A percentile compares a stretch with the other conserved stretches of the same genome.
phyloP scores from a whole-genome alignment of 2,329 filamentous ascomycete genomes.

The Verruconis gallopava region DNA sequence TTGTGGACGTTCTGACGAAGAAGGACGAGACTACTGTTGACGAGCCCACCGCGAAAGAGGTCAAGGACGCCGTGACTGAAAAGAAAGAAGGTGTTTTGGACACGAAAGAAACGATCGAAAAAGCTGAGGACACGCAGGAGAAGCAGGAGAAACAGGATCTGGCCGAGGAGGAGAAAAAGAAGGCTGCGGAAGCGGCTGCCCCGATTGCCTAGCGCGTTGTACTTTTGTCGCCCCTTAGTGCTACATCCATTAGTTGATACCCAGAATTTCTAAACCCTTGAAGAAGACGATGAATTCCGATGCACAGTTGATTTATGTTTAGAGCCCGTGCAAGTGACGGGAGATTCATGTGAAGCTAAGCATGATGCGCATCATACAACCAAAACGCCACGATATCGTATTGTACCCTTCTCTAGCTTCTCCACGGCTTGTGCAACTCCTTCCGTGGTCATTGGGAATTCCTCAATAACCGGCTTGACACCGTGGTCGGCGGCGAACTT shows the following conservation, averaged over 20 bases:
- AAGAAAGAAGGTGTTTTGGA: not conserved
- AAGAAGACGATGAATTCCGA: too few relatives aligned
- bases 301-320: too few relatives aligned
- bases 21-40: not conserved
- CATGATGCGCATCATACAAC: constrained; percentile 3
- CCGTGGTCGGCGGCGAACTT: constrained; percentile 14
- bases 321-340: too few relatives aligned
- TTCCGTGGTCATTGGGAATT: constrained; percentile 15
- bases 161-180: not conserved
- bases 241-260: too few relatives aligned
- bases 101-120: not conserved
- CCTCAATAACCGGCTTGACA: constrained; percentile 16
- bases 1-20: constrained; percentile 16
- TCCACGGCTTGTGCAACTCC: constrained; percentile 14
- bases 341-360: too few relatives aligned
- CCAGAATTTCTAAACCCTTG: too few relatives aligned
- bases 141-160: not conserved
- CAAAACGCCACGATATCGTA: constrained; percentile 16
- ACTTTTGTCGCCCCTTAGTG: too few relatives aligned
- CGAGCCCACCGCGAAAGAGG: not conserved
- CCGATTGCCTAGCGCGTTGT: too few relatives aligned
- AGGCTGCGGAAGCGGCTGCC: not conserved
- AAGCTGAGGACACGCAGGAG: not conserved
- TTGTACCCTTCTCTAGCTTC: constrained; percentile 14
- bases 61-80: not conserved